Evolutionary conservation across 805 yeast genomes (phyloP), one percentile per base, ranked within the genome.

Genomic region (Spathaspora girioi): DNA sequence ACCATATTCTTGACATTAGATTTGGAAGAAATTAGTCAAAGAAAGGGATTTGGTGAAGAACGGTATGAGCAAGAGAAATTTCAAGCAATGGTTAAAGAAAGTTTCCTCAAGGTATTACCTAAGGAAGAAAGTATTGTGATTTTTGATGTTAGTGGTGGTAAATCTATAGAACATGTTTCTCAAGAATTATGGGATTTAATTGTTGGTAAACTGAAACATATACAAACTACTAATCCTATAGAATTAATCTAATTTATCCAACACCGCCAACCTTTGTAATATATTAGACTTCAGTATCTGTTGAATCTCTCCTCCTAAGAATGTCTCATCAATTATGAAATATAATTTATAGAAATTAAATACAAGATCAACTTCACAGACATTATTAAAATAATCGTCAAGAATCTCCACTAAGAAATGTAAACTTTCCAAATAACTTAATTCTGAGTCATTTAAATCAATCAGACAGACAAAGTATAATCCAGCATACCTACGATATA

Each of bases 31-130:
- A 60, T 75, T 26, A 62, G 74, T 19, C 56, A 64, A 17, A 75
- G 98, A 50, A 83, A 82, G 10, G 96, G 96, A 1, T 94, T 87
- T 74, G 99, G 99, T 12, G 87, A 84, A n/a, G 99, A 94, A 66
- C 73, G 97, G 49, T 94, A 94, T 68, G 99, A 94, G 65, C 79
- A 77, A 26, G 65, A 67, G 4, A 83, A 78, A 46, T 87, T 94
- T 62, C 99, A 94, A 63, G 66, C 69, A n/a, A 73, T 71, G 38
- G 99, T 94, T 3, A 80, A 82, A 53, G 43, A 60, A 9, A 73
- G 83, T 54, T 94, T 92, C 62, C 70, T 76, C 50, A 55, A 64
- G 18, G 71, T 85, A 42, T 72, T 81, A 43, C 57, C 66, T 11
- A 49, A 72, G 14, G 68, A 76, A 9, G 61, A 63, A 11, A 35